Evolutionary conservation across 139 green algal species (phyloP).

Genomic region (Closterium sp.): DNA sequence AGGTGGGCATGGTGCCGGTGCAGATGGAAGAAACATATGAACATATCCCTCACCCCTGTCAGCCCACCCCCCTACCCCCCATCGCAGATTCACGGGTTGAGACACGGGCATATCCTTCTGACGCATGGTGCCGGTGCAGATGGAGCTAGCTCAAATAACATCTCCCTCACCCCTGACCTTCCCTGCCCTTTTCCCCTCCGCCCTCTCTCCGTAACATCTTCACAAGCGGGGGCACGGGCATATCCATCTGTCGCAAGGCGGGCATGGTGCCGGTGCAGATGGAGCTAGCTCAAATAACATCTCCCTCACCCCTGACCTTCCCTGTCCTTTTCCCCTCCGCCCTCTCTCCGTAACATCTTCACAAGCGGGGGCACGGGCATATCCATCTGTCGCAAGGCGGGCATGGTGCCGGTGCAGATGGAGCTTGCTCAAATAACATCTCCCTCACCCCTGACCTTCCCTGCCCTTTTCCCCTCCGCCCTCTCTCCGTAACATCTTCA

Average conservation of each 20-base stretch:
- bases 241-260: too few relatives aligned
- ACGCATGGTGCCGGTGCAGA: too few relatives aligned
- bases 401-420: slow-evolving; percentile 94
- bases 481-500: slow-evolving; percentile 45
- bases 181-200: background rate
- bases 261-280: too few relatives aligned
- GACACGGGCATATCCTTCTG: too few relatives aligned
- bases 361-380: slow-evolving; percentile 61
- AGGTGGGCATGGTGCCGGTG: too few relatives aligned
- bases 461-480: background rate
- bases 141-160: too few relatives aligned
- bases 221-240: slow-evolving; percentile 53
- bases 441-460: background rate
- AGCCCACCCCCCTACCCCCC: too few relatives aligned
- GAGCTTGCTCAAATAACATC: too few relatives aligned
- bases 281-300: too few relatives aligned
- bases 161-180: background rate
- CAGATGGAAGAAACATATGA: too few relatives aligned
- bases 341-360: slow-evolving; percentile 35
- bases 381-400: slow-evolving; percentile 77
- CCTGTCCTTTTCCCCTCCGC: background rate
- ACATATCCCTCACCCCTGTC: too few relatives aligned
- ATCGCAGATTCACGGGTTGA: too few relatives aligned
- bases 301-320: background rate
- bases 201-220: slow-evolving; percentile 34